phyloP scores from a whole-genome alignment of 2,329 filamentous ascomycete genomes.

The Zalaria sp. region DNA sequence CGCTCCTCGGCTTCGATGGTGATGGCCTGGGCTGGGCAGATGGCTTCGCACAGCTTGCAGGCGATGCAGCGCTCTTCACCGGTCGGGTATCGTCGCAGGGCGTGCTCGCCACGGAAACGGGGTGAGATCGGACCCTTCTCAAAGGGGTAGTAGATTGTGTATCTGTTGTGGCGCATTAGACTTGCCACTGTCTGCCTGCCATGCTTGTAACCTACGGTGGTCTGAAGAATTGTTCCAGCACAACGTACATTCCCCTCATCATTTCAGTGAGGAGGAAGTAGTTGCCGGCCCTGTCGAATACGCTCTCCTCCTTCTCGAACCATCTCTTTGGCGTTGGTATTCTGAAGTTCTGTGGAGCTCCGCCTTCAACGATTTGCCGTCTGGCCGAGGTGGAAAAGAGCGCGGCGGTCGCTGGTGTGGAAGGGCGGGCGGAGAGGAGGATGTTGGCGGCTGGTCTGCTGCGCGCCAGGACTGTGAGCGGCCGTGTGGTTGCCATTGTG shows the following conservation, averaged over 20 bases:
- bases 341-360: conserved; percentile 70
- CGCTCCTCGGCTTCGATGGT: conserved; percentile 99
- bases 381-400: conserved; percentile 51
- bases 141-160: conserved; percentile 97
- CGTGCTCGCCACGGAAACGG: conserved; percentile 95
- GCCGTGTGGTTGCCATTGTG: conserved; percentile 32
- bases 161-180: conserved; percentile 40
- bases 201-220: conserved; percentile 60
- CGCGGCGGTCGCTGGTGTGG: conserved; percentile 34
- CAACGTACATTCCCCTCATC: conserved; percentile 93
- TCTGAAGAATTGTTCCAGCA: conserved; percentile 95
- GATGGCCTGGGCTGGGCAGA: conserved; percentile 96
- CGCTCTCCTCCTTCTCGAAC: conserved; percentile 64
- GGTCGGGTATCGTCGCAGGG: conserved; percentile 86
- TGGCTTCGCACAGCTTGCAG: conserved; percentile 98
- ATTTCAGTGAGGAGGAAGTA: conserved; percentile 96
- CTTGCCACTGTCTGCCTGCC: conserved; percentile 2
- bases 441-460: conserved; percentile 25
- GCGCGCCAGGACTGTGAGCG: conserved; percentile 33
- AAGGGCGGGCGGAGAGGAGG: conserved; percentile 21
- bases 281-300: conserved; percentile 72
- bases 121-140: conserved; percentile 98
- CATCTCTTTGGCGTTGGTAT: conserved; percentile 59
- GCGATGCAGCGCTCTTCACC: conserved; percentile 98
- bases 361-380: conserved; percentile 54